A percentile compares a stretch with the other conserved stretches of the same genome.
Evolutionary conservation across 345 rosid species (phyloP).

Genomic region (Schrenkiella parvula): DNA sequence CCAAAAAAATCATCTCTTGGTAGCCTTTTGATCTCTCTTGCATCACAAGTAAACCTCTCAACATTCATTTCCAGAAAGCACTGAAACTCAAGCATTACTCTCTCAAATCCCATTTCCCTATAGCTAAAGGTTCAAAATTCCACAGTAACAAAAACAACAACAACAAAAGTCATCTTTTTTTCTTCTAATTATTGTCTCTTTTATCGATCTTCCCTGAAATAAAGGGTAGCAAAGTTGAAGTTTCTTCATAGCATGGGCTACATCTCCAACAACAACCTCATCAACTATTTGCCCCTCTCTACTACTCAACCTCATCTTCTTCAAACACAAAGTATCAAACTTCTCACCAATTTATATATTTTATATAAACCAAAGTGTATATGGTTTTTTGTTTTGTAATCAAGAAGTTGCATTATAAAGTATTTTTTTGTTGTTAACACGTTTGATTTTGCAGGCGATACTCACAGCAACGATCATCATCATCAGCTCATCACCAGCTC

Average conservation of each 20-base stretch:
- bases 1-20: not conserved
- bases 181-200: not conserved
- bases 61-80: slow-evolving; percentile 12
- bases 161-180: not conserved
- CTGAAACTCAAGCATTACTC: slow-evolving; percentile 18
- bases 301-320: slow-evolving; percentile 20
- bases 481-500: not conserved
- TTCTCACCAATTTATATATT: not conserved
- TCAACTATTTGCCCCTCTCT: slow-evolving; percentile 5
- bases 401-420: not conserved
- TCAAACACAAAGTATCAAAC: slow-evolving; percentile 11
- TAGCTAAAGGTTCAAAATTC: not conserved
- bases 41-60: slow-evolving; percentile 27
- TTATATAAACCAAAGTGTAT: not conserved
- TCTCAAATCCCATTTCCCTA: slow-evolving; percentile 2
- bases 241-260: slow-evolving; percentile 13
- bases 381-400: not conserved
- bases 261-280: slow-evolving; percentile 24
- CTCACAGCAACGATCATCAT: not conserved
- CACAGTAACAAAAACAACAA: not conserved
- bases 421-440: not conserved
- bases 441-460: not conserved
- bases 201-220: not conserved
- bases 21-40: slow-evolving; percentile 17
- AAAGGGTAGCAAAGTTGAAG: not conserved